phyloP scores from a whole-genome alignment of 495 filamentous ascomycete species.

The Echria macrotheca region DNA sequence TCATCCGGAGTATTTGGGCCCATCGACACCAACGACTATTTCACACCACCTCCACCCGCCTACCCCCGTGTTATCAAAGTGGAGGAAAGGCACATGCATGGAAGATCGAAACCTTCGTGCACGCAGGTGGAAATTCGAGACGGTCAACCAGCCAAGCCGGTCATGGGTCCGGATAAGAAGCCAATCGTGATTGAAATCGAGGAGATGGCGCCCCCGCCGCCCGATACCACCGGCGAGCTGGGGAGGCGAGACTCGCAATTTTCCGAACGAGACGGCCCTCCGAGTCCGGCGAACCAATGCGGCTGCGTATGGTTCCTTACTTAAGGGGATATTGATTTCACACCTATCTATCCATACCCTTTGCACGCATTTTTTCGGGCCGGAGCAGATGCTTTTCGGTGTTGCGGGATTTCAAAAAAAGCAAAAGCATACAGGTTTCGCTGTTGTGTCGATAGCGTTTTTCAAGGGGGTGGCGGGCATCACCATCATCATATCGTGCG shows the following conservation, averaged over 20 bases:
- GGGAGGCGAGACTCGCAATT: not conserved
- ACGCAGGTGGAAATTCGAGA: constrained; percentile 63
- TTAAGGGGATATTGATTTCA: constrained; percentile 7
- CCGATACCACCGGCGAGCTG: not conserved
- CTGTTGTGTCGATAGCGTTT: too few species aligned
- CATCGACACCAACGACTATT: constrained; percentile 13
- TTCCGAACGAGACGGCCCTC: not conserved
- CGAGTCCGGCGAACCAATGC: constrained; percentile 19
- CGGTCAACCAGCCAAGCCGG: constrained; percentile 30
- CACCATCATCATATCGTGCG: too few species aligned
- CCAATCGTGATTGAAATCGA: constrained; percentile 52
- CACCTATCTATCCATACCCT: too few species aligned
- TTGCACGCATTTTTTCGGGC: too few species aligned
- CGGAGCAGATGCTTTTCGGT: not conserved
- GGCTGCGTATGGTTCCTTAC: constrained; percentile 27
- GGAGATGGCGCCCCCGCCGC: constrained; percentile 34
- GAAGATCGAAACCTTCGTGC: constrained; percentile 42
- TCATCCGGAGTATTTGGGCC: constrained; percentile 11
- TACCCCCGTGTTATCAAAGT: constrained; percentile 76
- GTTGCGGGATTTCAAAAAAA: not conserved
- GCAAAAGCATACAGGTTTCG: not conserved
- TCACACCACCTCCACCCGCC: constrained; percentile 18
- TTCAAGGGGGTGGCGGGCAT: too few species aligned
- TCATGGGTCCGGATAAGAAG: constrained; percentile 34
- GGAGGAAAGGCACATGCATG: constrained; percentile 63